phyloP scores from a whole-genome alignment of 129 eudicot species.

The Calendula officinalis region DNA sequence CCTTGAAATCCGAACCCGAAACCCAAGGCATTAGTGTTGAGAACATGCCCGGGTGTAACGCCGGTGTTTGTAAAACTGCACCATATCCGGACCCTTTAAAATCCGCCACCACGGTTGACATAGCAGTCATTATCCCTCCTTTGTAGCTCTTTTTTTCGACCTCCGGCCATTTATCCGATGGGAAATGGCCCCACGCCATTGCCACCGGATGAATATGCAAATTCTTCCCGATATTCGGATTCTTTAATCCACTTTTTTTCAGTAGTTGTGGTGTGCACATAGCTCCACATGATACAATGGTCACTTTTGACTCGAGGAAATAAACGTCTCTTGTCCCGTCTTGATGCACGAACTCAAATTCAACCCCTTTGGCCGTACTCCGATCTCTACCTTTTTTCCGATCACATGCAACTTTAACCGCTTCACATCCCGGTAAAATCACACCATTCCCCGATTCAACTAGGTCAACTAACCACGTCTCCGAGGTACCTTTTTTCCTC shows the following conservation, averaged over 20 bases:
- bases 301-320: constrained; percentile 47
- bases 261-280: constrained; percentile 58
- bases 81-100: constrained; percentile 52
- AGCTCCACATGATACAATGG: constrained; percentile 65
- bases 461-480: constrained; percentile 67
- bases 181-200: constrained; percentile 75
- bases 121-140: constrained; percentile 71
- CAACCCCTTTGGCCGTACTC: constrained; percentile 50
- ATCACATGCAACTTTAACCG: constrained; percentile 34
- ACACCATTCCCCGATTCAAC: constrained; percentile 60
- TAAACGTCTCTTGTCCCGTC: constrained; percentile 41
- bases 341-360: constrained; percentile 28
- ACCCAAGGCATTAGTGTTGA: constrained; percentile 69
- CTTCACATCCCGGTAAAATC: constrained; percentile 59
- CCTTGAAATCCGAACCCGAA: constrained; percentile 50
- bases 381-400: constrained; percentile 24
- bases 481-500: constrained; percentile 49
- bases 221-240: constrained; percentile 56
- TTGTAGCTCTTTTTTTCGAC: constrained; percentile 53
- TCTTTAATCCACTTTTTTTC: constrained; percentile 58
- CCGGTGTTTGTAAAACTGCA: constrained; percentile 61
- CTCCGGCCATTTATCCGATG: constrained; percentile 42
- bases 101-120: constrained; percentile 56
- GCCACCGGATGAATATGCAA: constrained; percentile 69
- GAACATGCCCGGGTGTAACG: constrained; percentile 75